Base-by-base conservation (phyloP, 1,284 basidiomycete species). In the Tilletiaria anomala region DNA sequence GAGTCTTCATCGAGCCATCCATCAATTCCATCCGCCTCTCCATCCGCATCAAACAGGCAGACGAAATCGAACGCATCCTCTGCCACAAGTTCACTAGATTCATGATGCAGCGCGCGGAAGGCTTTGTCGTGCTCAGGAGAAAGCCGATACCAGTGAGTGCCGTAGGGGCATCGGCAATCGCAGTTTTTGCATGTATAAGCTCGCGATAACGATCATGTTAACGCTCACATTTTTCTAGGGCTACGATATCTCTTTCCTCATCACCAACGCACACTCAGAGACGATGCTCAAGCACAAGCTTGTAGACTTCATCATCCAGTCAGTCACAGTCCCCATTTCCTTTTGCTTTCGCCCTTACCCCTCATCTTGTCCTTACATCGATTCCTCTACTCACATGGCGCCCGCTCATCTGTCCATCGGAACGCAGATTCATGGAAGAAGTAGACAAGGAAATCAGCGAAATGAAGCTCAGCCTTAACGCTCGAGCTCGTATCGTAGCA, bases 251-350 rank as follows among this genome's bases (percentile, higher is more conserved):
- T 91, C 85, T 5, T 99, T 99, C 75, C 73, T 99, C 51, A 93
- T 99, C 67, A 96, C 93, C 44, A 96, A 96, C 70, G 80, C 80
- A 50, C 88, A 97, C 68, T 78, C 87, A 18, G 91, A 97, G 68
- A 84, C 83, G 2, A 93, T 99, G 88, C 74, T 96, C 56, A 97
- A 97, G 72, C 89, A 97, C 71, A 97, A 96, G 73, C 81, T 99
- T 42, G 93, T 99, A 34, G 93, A 99, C 71, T 99, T 99, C 71
- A 93, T 99, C 70, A 94, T 96, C 55, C 86, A 97, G 82, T 87
- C 53, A 33, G 57, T 58, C 15, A 29, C n/a, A n/a, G n/a, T 5
- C 18, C 12, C 19, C 20, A 32, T 19, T 37, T 5, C 10, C 32
- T 29, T 21, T 12, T 26, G 20, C 16, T 15, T 19, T 26, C 18